Conservation (phyloP, 306 rosid species). For the Quercus aquifolioides region DNA sequence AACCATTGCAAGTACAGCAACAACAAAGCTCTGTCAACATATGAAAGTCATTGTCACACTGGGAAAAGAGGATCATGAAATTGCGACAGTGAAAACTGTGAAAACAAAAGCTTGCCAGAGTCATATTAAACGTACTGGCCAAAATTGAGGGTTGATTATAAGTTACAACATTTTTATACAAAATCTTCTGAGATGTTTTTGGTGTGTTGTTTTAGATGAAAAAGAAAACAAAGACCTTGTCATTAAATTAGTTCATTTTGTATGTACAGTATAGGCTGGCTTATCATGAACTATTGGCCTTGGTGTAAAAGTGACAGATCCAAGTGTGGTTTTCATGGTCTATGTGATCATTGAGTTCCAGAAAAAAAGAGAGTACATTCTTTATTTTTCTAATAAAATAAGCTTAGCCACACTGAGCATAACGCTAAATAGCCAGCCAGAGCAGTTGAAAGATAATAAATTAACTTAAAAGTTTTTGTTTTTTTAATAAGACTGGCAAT, state of each 20-base stretch:
- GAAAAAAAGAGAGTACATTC: not conserved
- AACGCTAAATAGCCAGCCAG: not conserved
- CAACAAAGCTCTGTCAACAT: constrained; percentile 75
- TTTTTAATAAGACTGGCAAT: not conserved
- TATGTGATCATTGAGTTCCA: constrained; percentile 1
- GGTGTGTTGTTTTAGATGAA: not conserved
- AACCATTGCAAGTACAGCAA: constrained; percentile 79
- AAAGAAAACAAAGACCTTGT: not conserved
- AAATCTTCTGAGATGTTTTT: not conserved
- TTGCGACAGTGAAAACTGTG: constrained; percentile 9
- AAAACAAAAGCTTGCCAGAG: constrained; percentile 4
- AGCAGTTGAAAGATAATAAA: not conserved
- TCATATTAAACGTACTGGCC: not conserved
- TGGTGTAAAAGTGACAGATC: not conserved
- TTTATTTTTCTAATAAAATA: constrained; percentile 12
- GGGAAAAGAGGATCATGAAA: constrained; percentile 14
- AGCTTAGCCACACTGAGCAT: not conserved
- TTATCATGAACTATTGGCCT: not conserved
- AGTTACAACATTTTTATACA: not conserved
- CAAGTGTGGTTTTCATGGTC: constrained; percentile 13
- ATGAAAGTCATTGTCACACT: constrained; percentile 20
- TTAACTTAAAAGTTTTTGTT: not conserved
- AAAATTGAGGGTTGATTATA: not conserved
- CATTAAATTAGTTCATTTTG: not conserved
- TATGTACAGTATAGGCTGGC: not conserved